These are phyloP conservation scores for Geranomyces variabilis DNA, from an alignment of 192 early-diverging fungal genomes.

Conservation along the genomic window DNA sequence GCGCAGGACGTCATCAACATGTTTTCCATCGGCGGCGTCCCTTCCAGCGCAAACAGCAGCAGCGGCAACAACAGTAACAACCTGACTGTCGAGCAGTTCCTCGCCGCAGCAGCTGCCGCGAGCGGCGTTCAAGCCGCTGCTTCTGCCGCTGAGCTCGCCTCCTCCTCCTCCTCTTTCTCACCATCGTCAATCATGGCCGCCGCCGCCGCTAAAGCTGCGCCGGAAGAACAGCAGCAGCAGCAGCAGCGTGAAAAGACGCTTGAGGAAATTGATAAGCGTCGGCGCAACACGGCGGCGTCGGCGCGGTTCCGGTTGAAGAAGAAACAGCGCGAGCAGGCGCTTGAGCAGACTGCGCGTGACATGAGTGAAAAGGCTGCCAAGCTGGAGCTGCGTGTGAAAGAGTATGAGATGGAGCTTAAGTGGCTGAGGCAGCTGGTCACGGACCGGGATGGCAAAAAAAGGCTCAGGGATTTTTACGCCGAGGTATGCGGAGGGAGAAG, in stretches of 20 bases:
- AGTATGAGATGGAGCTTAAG: slow-evolving; percentile 88
- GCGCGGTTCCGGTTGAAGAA: slow-evolving; percentile 96
- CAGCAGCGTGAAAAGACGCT: slow-evolving; percentile 16
- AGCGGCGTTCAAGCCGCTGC: background rate
- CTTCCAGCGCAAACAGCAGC: too few relatives aligned
- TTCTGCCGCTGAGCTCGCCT: too few relatives aligned
- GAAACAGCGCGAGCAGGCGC: slow-evolving; percentile 85
- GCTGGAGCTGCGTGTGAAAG: slow-evolving; percentile 70
- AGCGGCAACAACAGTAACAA: background rate
- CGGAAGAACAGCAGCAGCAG: too few relatives aligned
- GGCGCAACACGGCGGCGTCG: slow-evolving; percentile 92
- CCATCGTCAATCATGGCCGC: background rate
- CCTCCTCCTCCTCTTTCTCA: too few relatives aligned
- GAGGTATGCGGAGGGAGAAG: background rate
- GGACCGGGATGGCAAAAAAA: slow-evolving; percentile 50
- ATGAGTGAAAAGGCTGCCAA: slow-evolving; percentile 70
- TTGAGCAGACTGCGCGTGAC: slow-evolving; percentile 79
- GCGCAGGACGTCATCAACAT: too few relatives aligned
- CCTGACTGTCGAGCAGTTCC: slow-evolving; percentile 5
- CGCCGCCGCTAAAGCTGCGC: too few relatives aligned
- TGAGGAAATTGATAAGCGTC: slow-evolving; percentile 73
- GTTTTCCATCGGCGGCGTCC: too few relatives aligned
- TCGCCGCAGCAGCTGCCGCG: background rate
- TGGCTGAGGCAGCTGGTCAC: slow-evolving; percentile 86
- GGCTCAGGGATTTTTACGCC: slow-evolving; percentile 38